phyloP scores from a whole-genome alignment of 2,329 filamentous ascomycete species.

The Apiospora aurea region DNA sequence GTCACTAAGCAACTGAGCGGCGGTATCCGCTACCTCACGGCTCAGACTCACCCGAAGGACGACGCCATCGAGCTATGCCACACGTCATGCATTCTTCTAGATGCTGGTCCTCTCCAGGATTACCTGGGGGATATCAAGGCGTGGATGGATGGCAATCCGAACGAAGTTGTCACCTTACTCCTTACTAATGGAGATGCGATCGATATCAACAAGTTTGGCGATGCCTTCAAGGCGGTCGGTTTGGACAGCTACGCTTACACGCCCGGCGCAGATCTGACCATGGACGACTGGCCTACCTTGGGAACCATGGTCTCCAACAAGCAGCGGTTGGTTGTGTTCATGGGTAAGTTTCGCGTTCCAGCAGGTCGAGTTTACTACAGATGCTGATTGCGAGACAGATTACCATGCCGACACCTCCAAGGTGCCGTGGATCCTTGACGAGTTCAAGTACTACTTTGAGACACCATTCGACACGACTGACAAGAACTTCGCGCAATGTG shows the following conservation, averaged over 20 bases:
- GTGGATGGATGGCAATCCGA: slow-evolving; percentile 65
- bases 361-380: not conserved
- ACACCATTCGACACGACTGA: slow-evolving; percentile 72
- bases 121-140: slow-evolving; percentile 65
- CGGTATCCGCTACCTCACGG: slow-evolving; percentile 70
- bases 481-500: slow-evolving; percentile 68
- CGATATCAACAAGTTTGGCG: slow-evolving; percentile 60
- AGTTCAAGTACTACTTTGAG: slow-evolving; percentile 75
- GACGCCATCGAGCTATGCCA: slow-evolving; percentile 68
- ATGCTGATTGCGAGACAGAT: slow-evolving; percentile 54
- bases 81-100: slow-evolving; percentile 65
- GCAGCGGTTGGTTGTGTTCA: slow-evolving; percentile 73
- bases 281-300: slow-evolving; percentile 73
- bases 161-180: slow-evolving; percentile 69
- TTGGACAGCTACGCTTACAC: slow-evolving; percentile 64
- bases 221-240: slow-evolving; percentile 61
- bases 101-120: slow-evolving; percentile 61
- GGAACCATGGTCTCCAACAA: slow-evolving; percentile 67
- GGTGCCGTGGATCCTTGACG: slow-evolving; percentile 68
- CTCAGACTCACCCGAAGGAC: slow-evolving; percentile 64
- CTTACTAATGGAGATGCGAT: slow-evolving; percentile 69
- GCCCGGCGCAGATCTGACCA: slow-evolving; percentile 49
- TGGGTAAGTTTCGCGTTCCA: slow-evolving; percentile 55
- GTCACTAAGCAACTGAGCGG: slow-evolving; percentile 64
- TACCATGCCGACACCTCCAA: slow-evolving; percentile 57